Base-by-base conservation (phyloP, 257 asterid species). In the Scutellaria barbata region DNA sequence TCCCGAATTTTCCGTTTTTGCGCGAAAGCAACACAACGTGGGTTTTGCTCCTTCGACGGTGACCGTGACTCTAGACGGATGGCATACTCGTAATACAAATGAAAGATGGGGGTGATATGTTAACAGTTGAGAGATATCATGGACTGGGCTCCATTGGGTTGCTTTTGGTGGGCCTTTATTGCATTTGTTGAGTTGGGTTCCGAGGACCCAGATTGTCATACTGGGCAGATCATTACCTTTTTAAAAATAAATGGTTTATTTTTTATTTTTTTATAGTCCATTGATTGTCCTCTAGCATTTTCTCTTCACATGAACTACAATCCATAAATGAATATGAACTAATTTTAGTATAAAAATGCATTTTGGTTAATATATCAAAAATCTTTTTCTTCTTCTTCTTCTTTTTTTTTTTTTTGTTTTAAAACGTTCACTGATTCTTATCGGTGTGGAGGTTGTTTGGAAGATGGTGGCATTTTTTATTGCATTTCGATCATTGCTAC, bases 161-260 rank as follows among this genome's bases (percentile, higher is more conserved):
- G 84, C 63, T 79, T 78, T 76, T 73, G 68, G 83, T 79, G 81
- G 88, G 85, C 86, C 85, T 68, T 30, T 41, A 0, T 17, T 8
- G 37, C 66, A 7, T 33, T 17, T 54, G 12, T 45, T 39, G 16
- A 66, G 56, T 73, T 68, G 79, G 61, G 62, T 73, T 50, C 17
- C 46, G 5, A 51, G 74, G 70, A 74, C 68, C 77, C 76, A 74
- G 46, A 14, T 51, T 48, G 47, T 54, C 80, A 33, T 41, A 43
- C 41, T 50, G 66, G 77, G 69, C 79, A 69, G 1, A 57, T 78
- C 2, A 52, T 51, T 50, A 42, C 50, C 0, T 56, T 48, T 12
- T 51, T 60, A 14, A 6, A 11, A 17, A 1, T 25, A 22, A 30
- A 56, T 56, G 12, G 16, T 35, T 46, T 12, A 5, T 1, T 11